A percentile compares a stretch with the other conserved stretches of the same genome.
phyloP scores from a whole-genome alignment of 305 asterid genomes.

The Euphrasia arctica region DNA sequence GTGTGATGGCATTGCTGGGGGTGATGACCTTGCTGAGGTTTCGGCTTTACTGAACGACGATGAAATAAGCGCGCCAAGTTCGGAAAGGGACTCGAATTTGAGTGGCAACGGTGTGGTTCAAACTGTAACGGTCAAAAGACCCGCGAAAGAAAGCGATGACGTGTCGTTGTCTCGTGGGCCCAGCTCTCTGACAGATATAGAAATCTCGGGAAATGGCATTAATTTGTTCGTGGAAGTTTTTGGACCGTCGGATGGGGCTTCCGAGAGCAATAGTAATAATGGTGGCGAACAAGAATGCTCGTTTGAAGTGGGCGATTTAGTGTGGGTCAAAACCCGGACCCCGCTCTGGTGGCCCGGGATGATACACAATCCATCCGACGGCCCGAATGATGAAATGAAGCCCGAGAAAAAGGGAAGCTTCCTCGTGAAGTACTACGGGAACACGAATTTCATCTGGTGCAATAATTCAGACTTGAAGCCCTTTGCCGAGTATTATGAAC shows the following conservation, averaged over 20 bases:
- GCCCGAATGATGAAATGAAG: slow-evolving; percentile 26
- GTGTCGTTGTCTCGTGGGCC: slow-evolving; percentile 31
- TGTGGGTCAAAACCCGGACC: slow-evolving; percentile 65
- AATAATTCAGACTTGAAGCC: slow-evolving; percentile 54
- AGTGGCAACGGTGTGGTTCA: slow-evolving; percentile 23
- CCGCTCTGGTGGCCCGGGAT: slow-evolving; percentile 88
- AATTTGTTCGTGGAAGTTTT: slow-evolving; percentile 66
- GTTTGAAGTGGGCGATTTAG: slow-evolving; percentile 57
- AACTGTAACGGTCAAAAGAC: slow-evolving; percentile 10
- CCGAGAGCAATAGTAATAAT: slow-evolving; percentile 22
- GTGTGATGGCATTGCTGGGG: slow-evolving; percentile 30
- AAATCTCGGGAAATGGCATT: slow-evolving; percentile 47
- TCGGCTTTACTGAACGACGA: slow-evolving; percentile 13
- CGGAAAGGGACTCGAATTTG: slow-evolving; percentile 26
- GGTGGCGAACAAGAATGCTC: slow-evolving; percentile 31
- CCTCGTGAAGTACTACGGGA: slow-evolving; percentile 59
- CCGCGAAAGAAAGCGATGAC: slow-evolving; percentile 24
- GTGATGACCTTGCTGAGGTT: slow-evolving; percentile 19
- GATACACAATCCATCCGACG: slow-evolving; percentile 43
- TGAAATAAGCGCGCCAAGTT: slow-evolving; percentile 6
- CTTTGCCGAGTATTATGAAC: slow-evolving; percentile 52
- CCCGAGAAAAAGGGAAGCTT: slow-evolving; percentile 29
- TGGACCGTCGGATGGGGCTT: slow-evolving; percentile 48
- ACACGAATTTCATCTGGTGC: slow-evolving; percentile 46
- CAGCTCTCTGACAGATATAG: slow-evolving; percentile 37